A percentile compares a stretch with the other conserved stretches of the same genome.
phyloP scores from a whole-genome alignment of 2,329 filamentous ascomycete genomes.

The Apiospora marii region DNA sequence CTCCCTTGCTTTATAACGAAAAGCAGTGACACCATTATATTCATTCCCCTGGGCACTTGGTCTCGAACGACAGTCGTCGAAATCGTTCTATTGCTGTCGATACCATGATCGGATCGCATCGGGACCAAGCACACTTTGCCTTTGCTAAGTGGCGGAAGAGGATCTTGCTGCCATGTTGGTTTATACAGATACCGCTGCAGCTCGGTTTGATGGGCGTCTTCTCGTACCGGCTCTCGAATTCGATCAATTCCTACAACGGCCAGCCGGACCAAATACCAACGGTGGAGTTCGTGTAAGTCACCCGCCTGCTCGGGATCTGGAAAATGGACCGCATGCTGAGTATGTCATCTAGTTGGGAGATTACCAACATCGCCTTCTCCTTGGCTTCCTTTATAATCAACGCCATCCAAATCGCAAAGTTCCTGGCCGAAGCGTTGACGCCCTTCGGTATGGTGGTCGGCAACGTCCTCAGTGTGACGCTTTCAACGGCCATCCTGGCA shows the following conservation, averaged over 20 bases:
- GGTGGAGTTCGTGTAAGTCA: constrained; percentile 60
- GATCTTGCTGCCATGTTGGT: constrained; percentile 60
- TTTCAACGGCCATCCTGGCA: constrained; percentile 55
- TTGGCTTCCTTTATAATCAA: constrained; percentile 55
- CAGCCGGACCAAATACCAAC: constrained; percentile 49
- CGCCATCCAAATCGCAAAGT: constrained; percentile 55
- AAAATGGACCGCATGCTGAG: not conserved
- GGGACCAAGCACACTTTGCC: constrained; percentile 60
- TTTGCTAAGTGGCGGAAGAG: constrained; percentile 59
- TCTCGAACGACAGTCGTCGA: not conserved
- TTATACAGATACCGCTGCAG: constrained; percentile 54
- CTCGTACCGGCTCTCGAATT: constrained; percentile 59
- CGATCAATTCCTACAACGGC: constrained; percentile 52
- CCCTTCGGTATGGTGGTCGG: constrained; percentile 62
- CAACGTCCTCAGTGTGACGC: constrained; percentile 58
- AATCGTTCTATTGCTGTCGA: not conserved
- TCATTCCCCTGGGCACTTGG: not conserved
- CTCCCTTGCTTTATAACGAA: not conserved
- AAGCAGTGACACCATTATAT: not conserved
- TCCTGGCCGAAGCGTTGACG: constrained; percentile 58
- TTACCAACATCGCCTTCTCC: constrained; percentile 58
- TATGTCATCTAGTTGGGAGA: constrained; percentile 57
- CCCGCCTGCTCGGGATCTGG: not conserved
- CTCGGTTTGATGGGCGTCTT: constrained; percentile 60
- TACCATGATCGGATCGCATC: constrained; percentile 51